Conservation (phyloP, 306 rosid genomes). For the Vicia faba region DNA sequence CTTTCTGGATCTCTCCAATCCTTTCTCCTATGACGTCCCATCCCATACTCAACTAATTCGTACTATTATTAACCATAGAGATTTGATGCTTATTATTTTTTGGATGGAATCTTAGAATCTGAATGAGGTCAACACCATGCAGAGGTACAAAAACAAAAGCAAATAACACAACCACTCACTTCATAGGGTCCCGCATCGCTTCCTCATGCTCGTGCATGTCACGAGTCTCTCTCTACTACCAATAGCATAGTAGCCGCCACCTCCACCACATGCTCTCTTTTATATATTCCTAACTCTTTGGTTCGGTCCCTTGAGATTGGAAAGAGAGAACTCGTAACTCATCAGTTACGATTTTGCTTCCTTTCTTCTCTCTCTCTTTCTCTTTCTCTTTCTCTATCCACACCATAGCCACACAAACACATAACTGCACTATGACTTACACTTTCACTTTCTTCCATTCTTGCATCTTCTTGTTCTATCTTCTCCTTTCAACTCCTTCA, state of each 20-base stretch:
- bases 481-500: slow-evolving; percentile 39
- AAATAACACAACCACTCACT: not conserved
- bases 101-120: not conserved
- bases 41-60: not conserved
- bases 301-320: not conserved
- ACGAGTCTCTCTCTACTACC: not conserved
- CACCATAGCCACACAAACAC: not conserved
- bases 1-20: too few relatives aligned
- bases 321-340: not conserved
- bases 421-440: not conserved
- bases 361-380: not conserved
- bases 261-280: not conserved
- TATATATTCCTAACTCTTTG: not conserved
- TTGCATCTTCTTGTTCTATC: slow-evolving; percentile 36
- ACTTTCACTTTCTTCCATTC: slow-evolving; percentile 22
- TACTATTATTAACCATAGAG: not conserved
- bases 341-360: not conserved
- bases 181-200: not conserved
- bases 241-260: not conserved
- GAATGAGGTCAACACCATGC: not conserved
- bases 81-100: not conserved
- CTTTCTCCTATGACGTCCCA: too few relatives aligned
- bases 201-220: not conserved
- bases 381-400: not conserved
- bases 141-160: not conserved